Percentiles rank a stretch among this genome's conserved stretches.
phyloP scores from a whole-genome alignment of 2,329 filamentous ascomycete species.

The Plenodomus lindquistii region DNA sequence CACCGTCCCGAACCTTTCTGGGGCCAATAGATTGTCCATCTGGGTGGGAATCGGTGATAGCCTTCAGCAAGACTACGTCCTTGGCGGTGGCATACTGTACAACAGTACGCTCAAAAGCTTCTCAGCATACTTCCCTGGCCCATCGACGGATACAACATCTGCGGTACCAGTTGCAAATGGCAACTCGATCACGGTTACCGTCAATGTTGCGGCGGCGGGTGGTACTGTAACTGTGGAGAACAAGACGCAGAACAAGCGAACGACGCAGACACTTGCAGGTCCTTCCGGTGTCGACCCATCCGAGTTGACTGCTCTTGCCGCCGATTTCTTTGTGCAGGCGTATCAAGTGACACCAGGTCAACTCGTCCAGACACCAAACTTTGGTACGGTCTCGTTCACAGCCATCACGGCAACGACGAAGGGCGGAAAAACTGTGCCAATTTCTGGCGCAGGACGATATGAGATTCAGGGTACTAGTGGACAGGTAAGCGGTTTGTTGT shows the following conservation, averaged over 20 bases:
- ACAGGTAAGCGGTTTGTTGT: conserved; percentile 12
- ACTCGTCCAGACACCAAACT: conserved; percentile 24
- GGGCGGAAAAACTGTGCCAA: conserved; percentile 18
- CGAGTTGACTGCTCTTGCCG: conserved; percentile 19
- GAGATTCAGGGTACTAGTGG: conserved; percentile 32
- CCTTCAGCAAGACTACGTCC: conserved; percentile 23
- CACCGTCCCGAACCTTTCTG: conserved; percentile 23
- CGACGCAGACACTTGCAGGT: conserved; percentile 18
- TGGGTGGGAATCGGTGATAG: conserved; percentile 31
- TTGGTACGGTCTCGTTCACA: conserved; percentile 25
- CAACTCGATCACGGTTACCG: conserved; percentile 24
- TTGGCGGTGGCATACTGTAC: conserved; percentile 26
- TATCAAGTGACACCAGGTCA: conserved; percentile 27
- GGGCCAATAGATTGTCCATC: conserved; percentile 24
- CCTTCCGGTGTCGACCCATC: conserved; percentile 15
- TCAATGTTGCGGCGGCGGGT: conserved; percentile 12
- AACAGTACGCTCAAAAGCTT: conserved; percentile 24
- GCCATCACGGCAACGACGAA: conserved; percentile 19
- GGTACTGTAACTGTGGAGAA: conserved; percentile 31
- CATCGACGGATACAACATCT: conserved; percentile 20
- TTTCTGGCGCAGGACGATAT: conserved; percentile 23
- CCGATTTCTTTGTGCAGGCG: conserved; percentile 31
- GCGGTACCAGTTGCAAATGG: conserved; percentile 21
- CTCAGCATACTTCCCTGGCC: conserved; percentile 24
- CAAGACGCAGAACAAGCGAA: conserved; percentile 25